These are phyloP conservation scores for Dicorynia guianensis DNA, from an alignment of 306 rosid genomes.

Conservation along the genomic window DNA sequence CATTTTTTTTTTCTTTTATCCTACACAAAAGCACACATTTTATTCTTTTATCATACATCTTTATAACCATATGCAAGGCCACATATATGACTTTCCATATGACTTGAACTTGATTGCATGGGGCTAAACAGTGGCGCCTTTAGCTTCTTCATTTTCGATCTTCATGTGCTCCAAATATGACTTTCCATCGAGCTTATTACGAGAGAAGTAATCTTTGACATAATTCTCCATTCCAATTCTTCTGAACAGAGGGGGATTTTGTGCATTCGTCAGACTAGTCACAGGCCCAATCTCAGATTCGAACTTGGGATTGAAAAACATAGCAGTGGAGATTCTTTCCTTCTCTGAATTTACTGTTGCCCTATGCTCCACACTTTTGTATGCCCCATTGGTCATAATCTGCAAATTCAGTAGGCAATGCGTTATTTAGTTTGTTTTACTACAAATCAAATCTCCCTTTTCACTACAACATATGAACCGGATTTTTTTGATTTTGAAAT, in stretches of 20 bases:
- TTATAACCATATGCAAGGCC: too few species aligned
- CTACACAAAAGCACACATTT: too few species aligned
- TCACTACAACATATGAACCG: too few species aligned
- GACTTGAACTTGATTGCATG: too few species aligned
- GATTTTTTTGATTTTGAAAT: too few species aligned
- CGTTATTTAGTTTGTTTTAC: too few species aligned
- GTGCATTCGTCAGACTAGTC: slow-evolving; percentile 23
- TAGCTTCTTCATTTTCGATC: slow-evolving; percentile 12
- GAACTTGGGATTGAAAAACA: slow-evolving; percentile 53
- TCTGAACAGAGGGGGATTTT: slow-evolving; percentile 45
- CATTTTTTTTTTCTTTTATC: too few species aligned
- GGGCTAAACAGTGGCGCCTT: too few species aligned
- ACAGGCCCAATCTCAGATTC: slow-evolving; percentile 52
- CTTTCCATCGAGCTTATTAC: slow-evolving; percentile 48
- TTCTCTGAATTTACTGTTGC: slow-evolving; percentile 53
- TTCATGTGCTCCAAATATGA: slow-evolving; percentile 49
- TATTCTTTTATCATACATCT: too few species aligned
- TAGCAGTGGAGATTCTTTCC: slow-evolving; percentile 53
- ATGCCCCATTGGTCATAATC: slow-evolving; percentile 62
- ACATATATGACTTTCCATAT: too few species aligned
- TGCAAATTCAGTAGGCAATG: background rate
- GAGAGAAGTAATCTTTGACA: slow-evolving; percentile 42
- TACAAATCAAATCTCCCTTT: too few species aligned
- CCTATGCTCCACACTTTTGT: slow-evolving; percentile 60
- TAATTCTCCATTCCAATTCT: slow-evolving; percentile 45